Evolutionary conservation across 495 filamentous ascomycete species (phyloP), one percentile per base, ranked within the genome.

Genomic region (Aspergillus campestris): DNA sequence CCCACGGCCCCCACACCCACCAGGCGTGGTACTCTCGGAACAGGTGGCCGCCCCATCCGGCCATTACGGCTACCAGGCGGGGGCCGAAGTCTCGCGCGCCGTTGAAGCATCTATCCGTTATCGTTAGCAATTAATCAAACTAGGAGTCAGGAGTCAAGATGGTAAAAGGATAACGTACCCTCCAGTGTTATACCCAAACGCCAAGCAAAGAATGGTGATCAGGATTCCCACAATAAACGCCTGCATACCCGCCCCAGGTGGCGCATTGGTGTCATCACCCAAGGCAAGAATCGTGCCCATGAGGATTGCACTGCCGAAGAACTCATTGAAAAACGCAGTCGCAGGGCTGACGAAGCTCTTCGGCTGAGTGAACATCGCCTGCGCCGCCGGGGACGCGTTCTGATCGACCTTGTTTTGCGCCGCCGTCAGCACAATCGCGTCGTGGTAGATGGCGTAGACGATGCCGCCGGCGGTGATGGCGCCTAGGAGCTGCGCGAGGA

Each of bases 41-140:
- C 2, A 52, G 29, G 10, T 48, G 28, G 3, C 53, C 53, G 8
- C 77, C 77, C 47, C 77, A 79, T 6, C 77, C 78, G 8, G 79
- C 48, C 38, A 68, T 57, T 37, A 73, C 73, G 11, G 64, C 65
- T 51, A 80, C 69, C 18, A 79, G 52, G 28, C 78, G 55, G 0
- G 76, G 77, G 8, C 77, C 75, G 53, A 80, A 76, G 47, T 82
- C 77, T 32, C 78, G 62, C 10, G 74, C 74, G 6, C 72, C 56
- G 47, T 80, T 80, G 52, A 81, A 75, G 50, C 73, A 78, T 1
- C 74, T 75, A 8, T 62, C 73, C 40, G 72, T 45, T n/a, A 34
- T 24, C 7, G 66, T 64, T 65, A 77, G 40, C 69, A 70, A 72
- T 76, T 47, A 66, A 73, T 36, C 67, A 64, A 15, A 63, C 67